phyloP scores from a whole-genome alignment of 208 protist species.

The Leishmania tarentolae region DNA sequence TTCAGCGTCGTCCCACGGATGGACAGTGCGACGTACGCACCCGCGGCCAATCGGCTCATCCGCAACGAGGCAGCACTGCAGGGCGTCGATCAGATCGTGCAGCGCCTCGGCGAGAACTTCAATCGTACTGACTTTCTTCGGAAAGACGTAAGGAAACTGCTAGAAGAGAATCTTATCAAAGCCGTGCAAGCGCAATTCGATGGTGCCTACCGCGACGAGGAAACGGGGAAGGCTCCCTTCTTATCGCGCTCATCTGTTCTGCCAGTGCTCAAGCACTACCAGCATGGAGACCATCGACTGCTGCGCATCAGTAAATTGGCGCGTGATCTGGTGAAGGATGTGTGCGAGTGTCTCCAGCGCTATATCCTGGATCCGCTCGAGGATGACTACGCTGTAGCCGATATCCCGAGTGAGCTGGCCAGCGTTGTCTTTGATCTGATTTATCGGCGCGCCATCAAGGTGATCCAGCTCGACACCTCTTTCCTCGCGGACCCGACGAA shows the following conservation, averaged over 20 bases:
- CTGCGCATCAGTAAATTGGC: constrained; percentile 53
- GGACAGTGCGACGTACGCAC: neutral
- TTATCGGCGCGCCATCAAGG: constrained; percentile 39
- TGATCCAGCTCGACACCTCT: constrained; percentile 54
- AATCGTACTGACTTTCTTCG: constrained; percentile 65
- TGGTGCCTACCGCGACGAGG: constrained; percentile 63
- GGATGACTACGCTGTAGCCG: constrained; percentile 74
- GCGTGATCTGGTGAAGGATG: constrained; percentile 46
- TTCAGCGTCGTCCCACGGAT: neutral
- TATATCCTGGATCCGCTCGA: constrained; percentile 73
- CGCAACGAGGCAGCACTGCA: constrained; percentile 62
- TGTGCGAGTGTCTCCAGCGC: constrained; percentile 49
- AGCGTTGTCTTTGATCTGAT: constrained; percentile 63
- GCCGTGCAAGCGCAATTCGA: constrained; percentile 58
- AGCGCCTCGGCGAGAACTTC: constrained; percentile 82
- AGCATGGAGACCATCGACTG: constrained; percentile 68
- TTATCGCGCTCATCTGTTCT: constrained; percentile 21
- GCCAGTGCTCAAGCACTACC: constrained; percentile 71
- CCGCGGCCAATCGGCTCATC: constrained; percentile 38
- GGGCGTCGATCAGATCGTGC: constrained; percentile 65
- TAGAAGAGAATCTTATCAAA: constrained; percentile 43
- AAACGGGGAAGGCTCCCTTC: constrained; percentile 40
- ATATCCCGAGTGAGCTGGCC: constrained; percentile 66
- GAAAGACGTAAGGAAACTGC: constrained; percentile 59
- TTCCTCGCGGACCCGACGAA: constrained; percentile 53